Percentiles rank a stretch among this genome's conserved stretches.
These are phyloP conservation scores for Yamadazyma trypodendri DNA, from an alignment of 1,139 yeast genomes.

Conservation along the genomic window DNA sequence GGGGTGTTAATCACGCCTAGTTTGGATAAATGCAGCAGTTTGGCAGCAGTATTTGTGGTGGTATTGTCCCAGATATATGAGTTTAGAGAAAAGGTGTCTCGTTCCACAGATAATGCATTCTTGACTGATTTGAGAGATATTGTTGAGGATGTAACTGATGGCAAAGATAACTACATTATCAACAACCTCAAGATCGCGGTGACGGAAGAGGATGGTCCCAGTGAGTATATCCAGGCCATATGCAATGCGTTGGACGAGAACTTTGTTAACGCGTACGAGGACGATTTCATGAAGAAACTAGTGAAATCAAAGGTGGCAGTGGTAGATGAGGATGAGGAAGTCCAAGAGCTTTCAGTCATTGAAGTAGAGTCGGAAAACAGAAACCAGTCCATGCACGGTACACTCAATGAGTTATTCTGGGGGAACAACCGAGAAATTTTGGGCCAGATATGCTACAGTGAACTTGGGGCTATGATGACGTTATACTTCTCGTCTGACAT, in stretches of 20 bases:
- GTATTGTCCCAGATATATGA: conserved; percentile 23
- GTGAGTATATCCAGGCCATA: conserved; percentile 12
- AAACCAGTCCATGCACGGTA: conserved; percentile 26
- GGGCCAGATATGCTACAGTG: conserved; percentile 28
- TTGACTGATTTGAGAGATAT: conserved; percentile 6
- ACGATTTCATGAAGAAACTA: conserved; percentile 12
- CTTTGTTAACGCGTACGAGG: conserved; percentile 14
- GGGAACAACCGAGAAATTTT: conserved; percentile 29
- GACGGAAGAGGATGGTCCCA: conserved; percentile 27
- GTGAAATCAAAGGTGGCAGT: conserved; percentile 10
- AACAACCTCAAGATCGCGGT: conserved; percentile 17
- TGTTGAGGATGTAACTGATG: conserved; percentile 5
- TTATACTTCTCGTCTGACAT: conserved; percentile 31
- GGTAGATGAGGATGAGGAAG: conserved; percentile 10
- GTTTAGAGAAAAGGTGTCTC: conserved; percentile 14
- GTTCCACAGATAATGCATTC: conserved; percentile 1
- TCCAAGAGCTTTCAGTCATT: conserved; percentile 28
- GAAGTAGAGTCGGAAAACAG: conserved; percentile 38
- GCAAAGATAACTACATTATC: conserved; percentile 11
- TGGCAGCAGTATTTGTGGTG: conserved; percentile 10
- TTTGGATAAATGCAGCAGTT: conserved; percentile 7
- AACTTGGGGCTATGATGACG: conserved; percentile 33
- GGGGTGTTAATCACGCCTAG: conserved; percentile 4
- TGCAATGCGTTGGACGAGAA: conserved; percentile 19
- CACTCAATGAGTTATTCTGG: conserved; percentile 42